Base-by-base conservation (phyloP, 805 yeast species). In the Candida glaebosa region DNA sequence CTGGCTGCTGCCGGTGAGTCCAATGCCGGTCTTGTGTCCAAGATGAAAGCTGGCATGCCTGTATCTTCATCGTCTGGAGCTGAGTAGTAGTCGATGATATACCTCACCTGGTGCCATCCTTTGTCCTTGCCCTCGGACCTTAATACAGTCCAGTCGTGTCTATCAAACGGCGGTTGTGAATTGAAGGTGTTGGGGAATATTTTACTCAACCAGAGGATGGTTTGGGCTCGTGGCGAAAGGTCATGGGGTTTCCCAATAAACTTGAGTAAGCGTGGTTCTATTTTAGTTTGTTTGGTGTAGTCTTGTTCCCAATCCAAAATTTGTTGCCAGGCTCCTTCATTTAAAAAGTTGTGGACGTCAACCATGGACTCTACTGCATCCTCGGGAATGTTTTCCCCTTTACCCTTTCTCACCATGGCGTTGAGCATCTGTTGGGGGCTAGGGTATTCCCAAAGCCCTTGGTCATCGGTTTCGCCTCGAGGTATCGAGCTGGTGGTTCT, bases 401-500 rank as follows among this genome's bases (percentile, higher is more conserved):
- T 91, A 16, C 96, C 96, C 67, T 93, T 93, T 49, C 91, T 80
- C 19, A 89, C 68, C 98, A 93, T 91, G 9, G 99, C 99, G 56
- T 91, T 90, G 50, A 89, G 81, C 99, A 93, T 93, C 61, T 93
- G 99, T 65, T 93, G 99, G 1, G 99, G 99, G 2, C 96, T 87
- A 2, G 99, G 99, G 59, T 93, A 93, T 65, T 93, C 99, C 99
- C 99, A 93, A 37, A 82, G 79, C 2, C 95, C 95, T 46, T 79
- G 81, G 7, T 68, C 72, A 2, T 67, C 71, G 10, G 59, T 57
- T 20, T 71, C 77, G 20, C 98, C 98, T 48, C 87, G 76, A 16
- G 99, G 99, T 40, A 93, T 93, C 1, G 87, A 67, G 12, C 96
- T 87, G 30, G 82, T 62, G 1, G 95, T 84, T 52, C 96, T 79